phyloP scores from a whole-genome alignment of 257 asterid species.

The Solanum etuberosum region DNA sequence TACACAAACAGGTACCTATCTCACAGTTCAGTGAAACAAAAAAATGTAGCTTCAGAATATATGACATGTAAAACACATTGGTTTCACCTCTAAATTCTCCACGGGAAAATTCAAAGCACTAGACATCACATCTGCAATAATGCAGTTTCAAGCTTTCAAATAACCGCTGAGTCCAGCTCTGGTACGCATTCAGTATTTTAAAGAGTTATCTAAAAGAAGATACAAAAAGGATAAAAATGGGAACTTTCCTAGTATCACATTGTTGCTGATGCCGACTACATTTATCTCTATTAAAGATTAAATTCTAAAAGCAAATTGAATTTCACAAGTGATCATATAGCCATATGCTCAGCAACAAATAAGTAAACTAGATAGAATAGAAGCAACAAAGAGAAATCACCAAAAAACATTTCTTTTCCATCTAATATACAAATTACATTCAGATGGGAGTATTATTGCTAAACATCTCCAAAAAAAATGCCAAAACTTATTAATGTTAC shows the following conservation, averaged over 20 bases:
- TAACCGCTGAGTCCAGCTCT: background rate
- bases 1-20: background rate
- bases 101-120: background rate
- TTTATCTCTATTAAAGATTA: background rate
- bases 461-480: background rate
- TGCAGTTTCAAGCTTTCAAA: background rate
- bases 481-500: background rate
- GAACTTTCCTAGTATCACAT: background rate
- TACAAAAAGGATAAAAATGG: background rate
- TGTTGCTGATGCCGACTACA: background rate
- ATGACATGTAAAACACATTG: background rate
- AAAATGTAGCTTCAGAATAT: background rate
- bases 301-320: background rate
- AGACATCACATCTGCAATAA: background rate
- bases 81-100: background rate
- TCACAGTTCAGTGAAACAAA: background rate
- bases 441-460: background rate
- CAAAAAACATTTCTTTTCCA: background rate
- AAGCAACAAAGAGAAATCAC: background rate
- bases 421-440: background rate
- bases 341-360: background rate
- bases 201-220: background rate
- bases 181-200: background rate
- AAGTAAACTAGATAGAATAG: background rate
- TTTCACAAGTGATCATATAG: background rate